A percentile compares a stretch with the other conserved stretches of the same genome.
These are phyloP conservation scores for Cruciata laevipes DNA, from an alignment of 257 asterid species.

Conservation along the genomic window DNA sequence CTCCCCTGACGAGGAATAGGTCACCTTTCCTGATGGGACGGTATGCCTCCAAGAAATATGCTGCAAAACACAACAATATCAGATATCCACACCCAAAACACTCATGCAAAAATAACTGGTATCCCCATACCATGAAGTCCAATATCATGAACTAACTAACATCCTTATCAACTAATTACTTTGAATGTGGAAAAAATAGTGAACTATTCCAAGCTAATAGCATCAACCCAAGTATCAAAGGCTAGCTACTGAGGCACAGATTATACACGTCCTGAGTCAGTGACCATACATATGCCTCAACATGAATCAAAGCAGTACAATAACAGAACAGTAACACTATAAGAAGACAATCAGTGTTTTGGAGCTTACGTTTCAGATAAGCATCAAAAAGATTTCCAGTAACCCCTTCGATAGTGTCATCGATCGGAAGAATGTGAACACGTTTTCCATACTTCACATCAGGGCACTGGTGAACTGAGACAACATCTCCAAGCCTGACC, in stretches of 20 bases:
- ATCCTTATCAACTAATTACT: not conserved
- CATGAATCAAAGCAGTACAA: not conserved
- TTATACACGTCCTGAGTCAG: no score
- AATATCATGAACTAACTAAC: not conserved
- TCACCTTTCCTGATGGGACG: constrained; percentile 81
- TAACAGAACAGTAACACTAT: no score
- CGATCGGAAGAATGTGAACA: constrained; percentile 76
- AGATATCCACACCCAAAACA: not conserved
- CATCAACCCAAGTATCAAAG: no score
- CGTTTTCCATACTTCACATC: constrained; percentile 86
- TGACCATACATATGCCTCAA: not conserved
- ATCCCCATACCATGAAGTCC: not conserved
- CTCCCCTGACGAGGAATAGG: constrained; percentile 74
- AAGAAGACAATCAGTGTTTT: not conserved
- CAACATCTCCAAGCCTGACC: constrained; percentile 84
- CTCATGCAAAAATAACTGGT: not conserved
- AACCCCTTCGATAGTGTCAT: constrained; percentile 70
- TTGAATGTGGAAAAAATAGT: not conserved
- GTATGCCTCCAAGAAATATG: constrained; percentile 76
- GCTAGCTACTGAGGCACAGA: not conserved
- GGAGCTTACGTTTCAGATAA: constrained; percentile 57
- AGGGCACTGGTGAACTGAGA: constrained; percentile 80
- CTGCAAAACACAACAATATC: constrained; percentile 27
- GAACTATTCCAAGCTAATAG: no score
- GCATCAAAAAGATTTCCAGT: constrained; percentile 75